A percentile compares a stretch with the other conserved stretches of the same genome.
phyloP scores from a whole-genome alignment of 2,329 filamentous ascomycete genomes.

The Botrytis pseudocinerea region DNA sequence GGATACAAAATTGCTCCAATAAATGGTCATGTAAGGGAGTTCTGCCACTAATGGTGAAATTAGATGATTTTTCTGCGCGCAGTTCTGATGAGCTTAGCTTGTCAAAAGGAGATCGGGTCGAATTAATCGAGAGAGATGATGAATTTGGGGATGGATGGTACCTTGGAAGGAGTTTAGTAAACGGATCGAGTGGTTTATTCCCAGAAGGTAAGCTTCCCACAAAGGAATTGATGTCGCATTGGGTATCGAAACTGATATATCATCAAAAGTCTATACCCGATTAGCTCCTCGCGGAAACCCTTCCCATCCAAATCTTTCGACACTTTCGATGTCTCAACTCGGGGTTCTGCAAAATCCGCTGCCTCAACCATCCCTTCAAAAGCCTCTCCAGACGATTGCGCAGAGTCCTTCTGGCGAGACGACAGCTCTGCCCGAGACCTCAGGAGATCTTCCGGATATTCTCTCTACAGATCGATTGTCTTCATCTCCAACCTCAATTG shows the following conservation, averaged over 20 bases:
- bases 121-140: constrained; percentile 81
- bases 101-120: constrained; percentile 78
- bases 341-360: constrained; percentile 22
- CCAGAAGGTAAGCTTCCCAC: constrained; percentile 64
- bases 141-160: constrained; percentile 91
- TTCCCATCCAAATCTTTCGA: constrained; percentile 35
- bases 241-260: constrained; percentile 26
- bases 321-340: constrained; percentile 27
- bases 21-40: constrained; percentile 3
- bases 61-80: constrained; percentile 89
- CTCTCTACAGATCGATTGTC: background rate
- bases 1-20: constrained; percentile 7
- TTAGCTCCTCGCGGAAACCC: constrained; percentile 40
- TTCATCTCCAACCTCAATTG: background rate
- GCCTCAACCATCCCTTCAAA: constrained; percentile 12
- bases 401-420: background rate
- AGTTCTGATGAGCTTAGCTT: constrained; percentile 92
- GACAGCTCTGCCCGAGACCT: background rate
- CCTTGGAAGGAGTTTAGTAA: constrained; percentile 71
- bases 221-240: constrained; percentile 9
- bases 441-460: background rate
- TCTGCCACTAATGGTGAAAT: background rate
- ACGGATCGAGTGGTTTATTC: constrained; percentile 75
- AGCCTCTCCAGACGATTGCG: background rate
- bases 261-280: constrained; percentile 41